Percentiles rank a stretch among this genome's conserved stretches.
phyloP scores from a whole-genome alignment of 1,284 basidiomycete species.

The Agaricales sp. region DNA sequence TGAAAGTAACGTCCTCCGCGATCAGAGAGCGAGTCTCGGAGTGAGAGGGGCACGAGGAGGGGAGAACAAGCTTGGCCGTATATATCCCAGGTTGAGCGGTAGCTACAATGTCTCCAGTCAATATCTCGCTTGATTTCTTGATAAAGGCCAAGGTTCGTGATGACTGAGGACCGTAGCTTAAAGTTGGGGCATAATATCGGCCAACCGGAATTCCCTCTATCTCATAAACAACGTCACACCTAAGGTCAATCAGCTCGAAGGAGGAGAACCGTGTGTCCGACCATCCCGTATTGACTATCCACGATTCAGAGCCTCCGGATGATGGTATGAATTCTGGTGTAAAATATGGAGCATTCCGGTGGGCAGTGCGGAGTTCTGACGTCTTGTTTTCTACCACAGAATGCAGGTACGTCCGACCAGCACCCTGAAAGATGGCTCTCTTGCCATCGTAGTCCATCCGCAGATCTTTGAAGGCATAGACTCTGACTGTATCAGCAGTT shows the following conservation, averaged over 20 bases:
- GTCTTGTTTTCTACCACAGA: constrained; percentile 23
- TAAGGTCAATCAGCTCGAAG: constrained; percentile 52
- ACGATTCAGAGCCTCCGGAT: constrained; percentile 39
- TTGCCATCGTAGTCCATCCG: constrained; percentile 40
- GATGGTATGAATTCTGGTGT: constrained; percentile 36
- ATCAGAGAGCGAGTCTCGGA: constrained; percentile 15
- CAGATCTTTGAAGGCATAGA: constrained; percentile 52
- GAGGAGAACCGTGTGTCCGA: constrained; percentile 51
- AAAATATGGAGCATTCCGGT: constrained; percentile 27
- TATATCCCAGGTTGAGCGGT: constrained; percentile 55
- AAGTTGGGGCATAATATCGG: constrained; percentile 47
- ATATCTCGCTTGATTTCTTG: constrained; percentile 43
- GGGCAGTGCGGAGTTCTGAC: constrained; percentile 34
- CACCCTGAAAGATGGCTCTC: constrained; percentile 44
- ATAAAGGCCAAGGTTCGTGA: constrained; percentile 43
- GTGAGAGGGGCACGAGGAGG: constrained; percentile 17
- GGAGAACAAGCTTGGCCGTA: constrained; percentile 45
- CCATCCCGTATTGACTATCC: constrained; percentile 55
- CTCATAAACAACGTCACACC: constrained; percentile 32
- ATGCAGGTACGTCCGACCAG: constrained; percentile 41
- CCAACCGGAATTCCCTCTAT: constrained; percentile 49
- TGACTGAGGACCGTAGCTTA: constrained; percentile 36
- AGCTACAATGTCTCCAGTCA: constrained; percentile 55
- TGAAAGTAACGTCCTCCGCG: constrained; percentile 28
- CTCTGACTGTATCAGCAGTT: constrained; percentile 37